phyloP scores from a whole-genome alignment of 805 yeast genomes.

The Candida nonsorbophila region DNA sequence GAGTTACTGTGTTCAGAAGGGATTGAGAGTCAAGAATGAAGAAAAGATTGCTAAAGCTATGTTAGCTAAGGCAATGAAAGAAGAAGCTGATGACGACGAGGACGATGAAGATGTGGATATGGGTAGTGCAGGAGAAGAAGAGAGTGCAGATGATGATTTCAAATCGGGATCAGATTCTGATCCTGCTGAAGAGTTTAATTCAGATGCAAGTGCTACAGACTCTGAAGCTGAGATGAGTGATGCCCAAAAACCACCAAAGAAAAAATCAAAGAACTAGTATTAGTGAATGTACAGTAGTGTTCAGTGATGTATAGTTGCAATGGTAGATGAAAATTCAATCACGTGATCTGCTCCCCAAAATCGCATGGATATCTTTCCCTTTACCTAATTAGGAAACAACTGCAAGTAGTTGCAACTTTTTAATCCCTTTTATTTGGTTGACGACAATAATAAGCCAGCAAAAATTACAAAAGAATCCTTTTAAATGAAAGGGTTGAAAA shows the following conservation, averaged over 20 bases:
- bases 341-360: neutral
- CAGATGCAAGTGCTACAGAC: constrained; percentile 45
- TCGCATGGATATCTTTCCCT: constrained; percentile 1
- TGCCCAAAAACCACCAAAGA: constrained; percentile 27
- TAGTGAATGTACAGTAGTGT: too few species aligned
- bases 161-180: constrained; percentile 58
- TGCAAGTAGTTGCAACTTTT: too few species aligned
- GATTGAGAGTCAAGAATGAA: constrained; percentile 78
- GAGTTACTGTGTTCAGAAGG: constrained; percentile 69
- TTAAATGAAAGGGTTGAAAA: too few species aligned
- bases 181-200: constrained; percentile 80
- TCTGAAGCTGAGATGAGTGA: constrained; percentile 15
- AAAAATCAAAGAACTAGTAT: constrained; percentile 20
- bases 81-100: constrained; percentile 45
- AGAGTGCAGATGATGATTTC: constrained; percentile 82
- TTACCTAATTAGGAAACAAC: constrained; percentile 5
- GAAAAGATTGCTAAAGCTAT: constrained; percentile 81
- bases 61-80: constrained; percentile 71
- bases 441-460: too few species aligned
- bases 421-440: too few species aligned
- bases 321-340: too few species aligned
- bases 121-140: constrained; percentile 69
- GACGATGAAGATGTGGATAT: constrained; percentile 41
- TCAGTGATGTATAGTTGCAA: too few species aligned
- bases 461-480: too few species aligned